Evolutionary conservation across 2,329 filamentous ascomycete species (phyloP), one percentile per base, ranked within the genome.

Genomic region (Cordyceps fumosorosea): DNA sequence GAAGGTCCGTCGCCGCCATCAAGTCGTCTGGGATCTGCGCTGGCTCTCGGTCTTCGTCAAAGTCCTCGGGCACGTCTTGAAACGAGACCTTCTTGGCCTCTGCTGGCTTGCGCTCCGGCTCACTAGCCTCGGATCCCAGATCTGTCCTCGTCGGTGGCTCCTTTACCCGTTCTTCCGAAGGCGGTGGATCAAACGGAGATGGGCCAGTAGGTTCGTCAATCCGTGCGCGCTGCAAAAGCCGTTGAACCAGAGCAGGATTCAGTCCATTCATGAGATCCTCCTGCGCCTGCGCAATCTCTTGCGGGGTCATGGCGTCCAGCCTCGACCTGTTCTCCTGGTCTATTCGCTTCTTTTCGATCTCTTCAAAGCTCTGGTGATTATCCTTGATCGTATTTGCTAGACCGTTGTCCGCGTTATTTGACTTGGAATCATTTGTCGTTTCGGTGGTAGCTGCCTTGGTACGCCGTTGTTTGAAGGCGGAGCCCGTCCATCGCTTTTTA

Each of bases 231-330:
- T 84, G 84, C 26, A 98, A 80, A 20, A 99, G 80, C 67, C 85
- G 85, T 70, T 96, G 84, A 6, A 99, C 80, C 37, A 97, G 77
- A 0, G 83, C 83, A 2, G 92, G 88, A 65, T 91, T 89, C 60
- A 98, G 75, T 8, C 84, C 85, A n/a, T 80, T 82, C 71, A 96
- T 81, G n/a, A 99, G 78, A 67, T 98, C 93, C 63, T 85, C 81
- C 50, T 89, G 85, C 64, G 95, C 92, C 67, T 88, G 81, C 65
- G 89, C 86, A 63, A 98, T 96, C 74, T 97, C 91, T 44, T 85
- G 83, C 0, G 85, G 77, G 1, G 89, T 89, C 95, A 99, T 97
- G 29, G 81, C 79, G 16, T 86, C 87, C 53, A 99, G 74, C 64
- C 84, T 84, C 63, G 86, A 82, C 51, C 77, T 84, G 70, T 98